These are phyloP conservation scores for Calonectria pseudoturangicola DNA, from an alignment of 2,329 filamentous ascomycete genomes.

Conservation along the genomic window DNA sequence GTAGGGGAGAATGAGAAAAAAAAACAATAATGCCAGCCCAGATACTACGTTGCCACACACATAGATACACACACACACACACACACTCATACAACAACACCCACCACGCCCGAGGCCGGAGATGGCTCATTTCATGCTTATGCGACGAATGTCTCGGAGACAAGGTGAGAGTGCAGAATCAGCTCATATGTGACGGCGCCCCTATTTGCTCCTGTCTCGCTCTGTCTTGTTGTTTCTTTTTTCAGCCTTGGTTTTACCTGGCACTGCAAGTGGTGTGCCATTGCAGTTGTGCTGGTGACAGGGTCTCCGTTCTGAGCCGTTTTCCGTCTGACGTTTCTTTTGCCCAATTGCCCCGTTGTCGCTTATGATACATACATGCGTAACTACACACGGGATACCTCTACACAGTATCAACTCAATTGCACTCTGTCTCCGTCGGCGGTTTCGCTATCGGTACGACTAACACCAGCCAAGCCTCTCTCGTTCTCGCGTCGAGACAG, in stretches of 20 bases:
- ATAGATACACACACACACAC: neutral
- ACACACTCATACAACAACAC: neutral
- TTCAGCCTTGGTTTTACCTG: conserved; percentile 21
- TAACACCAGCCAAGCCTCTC: neutral
- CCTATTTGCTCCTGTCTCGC: neutral
- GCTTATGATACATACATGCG: neutral
- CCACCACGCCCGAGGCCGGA: conserved; percentile 14
- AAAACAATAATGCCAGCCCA: neutral
- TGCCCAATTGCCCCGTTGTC: conserved; percentile 9
- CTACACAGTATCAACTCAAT: conserved; percentile 23
- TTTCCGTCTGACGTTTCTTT: conserved; percentile 24
- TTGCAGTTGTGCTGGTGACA: conserved; percentile 2
- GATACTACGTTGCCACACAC: neutral
- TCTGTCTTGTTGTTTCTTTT: neutral
- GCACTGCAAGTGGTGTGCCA: conserved; percentile 22
- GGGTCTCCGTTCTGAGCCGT: conserved; percentile 17
- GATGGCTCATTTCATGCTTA: conserved; percentile 20
- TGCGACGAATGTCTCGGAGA: conserved; percentile 17
- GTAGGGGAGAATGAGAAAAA: neutral
- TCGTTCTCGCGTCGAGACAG: conserved; percentile 7
- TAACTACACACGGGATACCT: conserved; percentile 8
- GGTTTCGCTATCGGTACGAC: conserved; percentile 6
- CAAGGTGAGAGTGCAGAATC: conserved; percentile 17
- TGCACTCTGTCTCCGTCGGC: neutral
- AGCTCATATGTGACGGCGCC: conserved; percentile 19